Conservation (phyloP, 1,139 yeast genomes). For the Kodamaea sp. region DNA sequence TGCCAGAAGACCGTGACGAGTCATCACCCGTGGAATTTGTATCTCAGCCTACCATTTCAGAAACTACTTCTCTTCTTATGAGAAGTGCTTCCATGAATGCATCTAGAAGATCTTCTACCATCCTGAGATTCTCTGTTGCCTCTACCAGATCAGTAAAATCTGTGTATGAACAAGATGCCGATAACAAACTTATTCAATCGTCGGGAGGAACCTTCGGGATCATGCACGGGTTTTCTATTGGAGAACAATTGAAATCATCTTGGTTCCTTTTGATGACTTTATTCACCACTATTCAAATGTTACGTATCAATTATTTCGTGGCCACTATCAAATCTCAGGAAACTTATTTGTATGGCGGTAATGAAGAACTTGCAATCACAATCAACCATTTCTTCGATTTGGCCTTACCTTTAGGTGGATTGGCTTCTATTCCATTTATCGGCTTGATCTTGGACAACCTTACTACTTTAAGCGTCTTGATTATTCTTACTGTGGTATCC, state of each 20-base stretch:
- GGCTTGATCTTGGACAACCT: conserved; percentile 79
- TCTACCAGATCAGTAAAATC: conserved; percentile 49
- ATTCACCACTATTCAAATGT: conserved; percentile 84
- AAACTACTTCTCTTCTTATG: conserved; percentile 44
- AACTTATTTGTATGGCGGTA: conserved; percentile 56
- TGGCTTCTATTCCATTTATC: conserved; percentile 80
- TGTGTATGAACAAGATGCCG: conserved; percentile 65
- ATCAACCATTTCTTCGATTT: conserved; percentile 79
- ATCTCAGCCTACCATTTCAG: conserved; percentile 41
- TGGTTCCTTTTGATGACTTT: conserved; percentile 80
- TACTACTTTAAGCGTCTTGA: conserved; percentile 60
- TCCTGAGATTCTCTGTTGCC: conserved; percentile 33
- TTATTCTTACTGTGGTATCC: conserved; percentile 55
- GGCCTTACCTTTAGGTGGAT: conserved; percentile 86
- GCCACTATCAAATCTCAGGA: conserved; percentile 86
- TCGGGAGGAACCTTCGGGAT: conserved; percentile 85
- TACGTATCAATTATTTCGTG: conserved; percentile 86
- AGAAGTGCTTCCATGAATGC: conserved; percentile 29
- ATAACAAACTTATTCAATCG: conserved; percentile 51
- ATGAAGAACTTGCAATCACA: conserved; percentile 51
- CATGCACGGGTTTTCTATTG: conserved; percentile 65
- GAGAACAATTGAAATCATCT: conserved; percentile 65
- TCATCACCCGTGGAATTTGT: conserved; percentile 9
- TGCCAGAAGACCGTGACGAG: conserved; percentile 34
- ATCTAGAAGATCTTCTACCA: conserved; percentile 40